These are phyloP conservation scores for Xylaria sp. DNA, from an alignment of 2,329 filamentous ascomycete species.

Conservation along the genomic window DNA sequence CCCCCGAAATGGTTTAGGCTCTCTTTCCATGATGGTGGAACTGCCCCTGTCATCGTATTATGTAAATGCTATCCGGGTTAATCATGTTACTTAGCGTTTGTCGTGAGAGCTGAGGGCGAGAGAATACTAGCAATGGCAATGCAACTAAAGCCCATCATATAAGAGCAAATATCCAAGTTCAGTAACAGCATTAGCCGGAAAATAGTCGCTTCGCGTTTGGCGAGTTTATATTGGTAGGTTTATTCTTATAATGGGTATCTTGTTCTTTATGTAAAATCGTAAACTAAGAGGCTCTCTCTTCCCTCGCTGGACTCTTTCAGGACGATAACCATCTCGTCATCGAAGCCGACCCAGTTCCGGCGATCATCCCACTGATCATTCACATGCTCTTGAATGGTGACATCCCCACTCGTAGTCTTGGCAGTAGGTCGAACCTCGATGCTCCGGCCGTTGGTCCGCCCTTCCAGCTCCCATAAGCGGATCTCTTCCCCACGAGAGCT, in stretches of 20 bases:
- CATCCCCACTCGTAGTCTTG: conserved; percentile 40
- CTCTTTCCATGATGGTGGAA: not conserved
- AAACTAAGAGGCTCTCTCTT: conserved; percentile 79
- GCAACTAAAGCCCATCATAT: not conserved
- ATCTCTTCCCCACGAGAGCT: conserved; percentile 81
- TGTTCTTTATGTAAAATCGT: conserved; percentile 75
- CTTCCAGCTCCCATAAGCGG: conserved; percentile 90
- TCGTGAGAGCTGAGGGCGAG: no score
- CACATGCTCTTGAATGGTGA: not conserved
- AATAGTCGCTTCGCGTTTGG: not conserved
- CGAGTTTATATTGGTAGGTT: not conserved
- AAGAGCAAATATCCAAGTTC: not conserved
- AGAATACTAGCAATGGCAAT: not conserved
- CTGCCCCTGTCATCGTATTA: not conserved
- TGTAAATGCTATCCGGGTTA: no score
- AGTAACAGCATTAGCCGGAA: not conserved
- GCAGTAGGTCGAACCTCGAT: conserved; percentile 61
- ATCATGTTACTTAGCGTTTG: no score
- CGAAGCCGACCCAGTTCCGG: conserved; percentile 81
- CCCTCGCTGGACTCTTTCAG: conserved; percentile 76
- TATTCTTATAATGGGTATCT: conserved; percentile 22
- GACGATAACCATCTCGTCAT: conserved; percentile 91
- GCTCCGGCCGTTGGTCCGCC: conserved; percentile 63
- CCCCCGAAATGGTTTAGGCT: conserved; percentile 51
- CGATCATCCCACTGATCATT: conserved; percentile 56